Base-by-base conservation (phyloP, 1,284 basidiomycete species). In the Agaricales sp. region DNA sequence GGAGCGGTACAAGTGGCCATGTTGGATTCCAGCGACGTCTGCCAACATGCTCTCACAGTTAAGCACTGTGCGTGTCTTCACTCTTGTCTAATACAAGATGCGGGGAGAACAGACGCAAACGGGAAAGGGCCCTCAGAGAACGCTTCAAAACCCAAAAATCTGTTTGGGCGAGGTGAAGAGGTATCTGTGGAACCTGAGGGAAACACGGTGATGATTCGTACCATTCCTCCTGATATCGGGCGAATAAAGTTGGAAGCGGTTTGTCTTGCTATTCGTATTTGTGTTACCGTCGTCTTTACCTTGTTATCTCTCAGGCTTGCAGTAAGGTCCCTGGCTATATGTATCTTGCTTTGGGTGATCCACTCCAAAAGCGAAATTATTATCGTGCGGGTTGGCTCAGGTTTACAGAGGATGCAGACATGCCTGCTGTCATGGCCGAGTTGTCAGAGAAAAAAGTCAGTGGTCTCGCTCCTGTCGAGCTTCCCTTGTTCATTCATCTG, bases 341-440 rank as follows among this genome's bases (percentile, higher is more conserved):
- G 46, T 88, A 94, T 65, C 75, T 97, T 21, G 92, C 92, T 1
- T 68, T 96, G 1, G 89, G 89, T 19, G 93, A 96, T 58, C 92
- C 93, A 2, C 70, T 91, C 23, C 83, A 90, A 60, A 92, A 92
- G 67, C 82, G 88, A 53, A 88, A 87, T 57, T 95, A 88, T 62
- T 91, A 92, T 61, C 86, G 93, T 30, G 89, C 91, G 2, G 93
- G 89, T 3, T 96, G 92, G 92, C 74, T 93, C 46, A 82, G 82
- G 54, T 96, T 93, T 62, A 68, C 68, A 38, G 86, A 91, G 21
- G 87, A 90, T 54, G 80, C 85, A 3, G 85, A 95, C 56, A 90
- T 95, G 75, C 62, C 74, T 6, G 61, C 69, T 3, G 82, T 87
- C 2, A 78, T 93, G 63, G 60, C 69, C 25, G 81, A 87, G 55